A percentile compares a stretch with the other conserved stretches of the same genome.
These are phyloP conservation scores for Psilocybe sp. DNA, from an alignment of 768 basidiomycete species.

Conservation along the genomic window DNA sequence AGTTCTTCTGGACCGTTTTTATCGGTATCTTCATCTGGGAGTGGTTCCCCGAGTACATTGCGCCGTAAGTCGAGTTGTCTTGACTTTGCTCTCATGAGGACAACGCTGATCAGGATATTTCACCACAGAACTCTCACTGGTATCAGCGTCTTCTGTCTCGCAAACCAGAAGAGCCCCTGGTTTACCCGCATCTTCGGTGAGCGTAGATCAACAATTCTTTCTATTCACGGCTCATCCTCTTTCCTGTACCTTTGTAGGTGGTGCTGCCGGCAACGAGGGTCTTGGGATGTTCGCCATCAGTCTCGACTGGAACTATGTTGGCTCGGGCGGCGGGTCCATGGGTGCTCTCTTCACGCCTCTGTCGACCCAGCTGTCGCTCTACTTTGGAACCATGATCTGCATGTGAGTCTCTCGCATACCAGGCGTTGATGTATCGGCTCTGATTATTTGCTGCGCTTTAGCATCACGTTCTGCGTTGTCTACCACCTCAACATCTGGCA, in stretches of 20 bases:
- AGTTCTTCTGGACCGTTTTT: slow-evolving; percentile 55
- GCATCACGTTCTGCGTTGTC: slow-evolving; percentile 41
- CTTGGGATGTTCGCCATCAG: slow-evolving; percentile 57
- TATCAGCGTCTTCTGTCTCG: slow-evolving; percentile 58
- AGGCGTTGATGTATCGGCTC: background rate
- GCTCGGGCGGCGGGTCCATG: slow-evolving; percentile 41
- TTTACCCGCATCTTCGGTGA: slow-evolving; percentile 56
- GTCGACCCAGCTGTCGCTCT: slow-evolving; percentile 48
- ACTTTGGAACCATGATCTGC: slow-evolving; percentile 49
- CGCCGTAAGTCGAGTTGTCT: slow-evolving; percentile 24
- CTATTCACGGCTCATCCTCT: background rate
- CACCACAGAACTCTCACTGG: slow-evolving; percentile 47
- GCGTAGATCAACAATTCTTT: background rate
- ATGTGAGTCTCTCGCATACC: slow-evolving; percentile 33
- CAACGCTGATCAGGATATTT: slow-evolving; percentile 9
- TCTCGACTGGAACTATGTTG: slow-evolving; percentile 63
- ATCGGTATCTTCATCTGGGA: slow-evolving; percentile 55
- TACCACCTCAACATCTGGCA: slow-evolving; percentile 54
- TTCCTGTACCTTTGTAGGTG: slow-evolving; percentile 25
- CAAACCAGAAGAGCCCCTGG: slow-evolving; percentile 42
- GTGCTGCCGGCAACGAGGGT: slow-evolving; percentile 61
- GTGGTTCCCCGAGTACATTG: slow-evolving; percentile 52
- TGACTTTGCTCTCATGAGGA: background rate
- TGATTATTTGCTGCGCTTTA: slow-evolving; percentile 7
- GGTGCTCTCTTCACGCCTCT: slow-evolving; percentile 51